phyloP scores from a whole-genome alignment of 1,284 basidiomycete species.

The Golubevia sp. region DNA sequence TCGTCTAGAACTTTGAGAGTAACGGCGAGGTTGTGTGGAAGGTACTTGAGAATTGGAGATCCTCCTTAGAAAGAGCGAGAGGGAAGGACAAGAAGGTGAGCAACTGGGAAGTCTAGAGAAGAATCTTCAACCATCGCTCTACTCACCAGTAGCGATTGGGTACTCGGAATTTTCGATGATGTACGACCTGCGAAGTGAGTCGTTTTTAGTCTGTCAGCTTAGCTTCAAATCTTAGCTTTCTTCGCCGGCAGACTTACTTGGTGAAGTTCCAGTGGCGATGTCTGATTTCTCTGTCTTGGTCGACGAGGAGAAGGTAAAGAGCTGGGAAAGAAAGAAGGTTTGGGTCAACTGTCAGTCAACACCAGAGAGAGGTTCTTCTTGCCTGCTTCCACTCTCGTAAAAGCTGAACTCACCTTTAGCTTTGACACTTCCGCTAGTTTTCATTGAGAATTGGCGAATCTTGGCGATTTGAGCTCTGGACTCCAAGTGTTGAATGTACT shows the following conservation, averaged over 20 bases:
- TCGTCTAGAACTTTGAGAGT: conserved; percentile 42
- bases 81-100: too few relatives aligned
- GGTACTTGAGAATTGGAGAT: conserved; percentile 45
- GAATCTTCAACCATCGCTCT: too few relatives aligned
- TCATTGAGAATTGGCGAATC: conserved; percentile 30
- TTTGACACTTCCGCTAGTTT: conserved; percentile 7
- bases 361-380: too few relatives aligned
- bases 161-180: conserved; percentile 47
- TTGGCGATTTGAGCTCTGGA: conserved; percentile 26
- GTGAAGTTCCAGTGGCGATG: conserved; percentile 55
- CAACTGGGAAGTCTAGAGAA: too few relatives aligned
- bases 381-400: too few relatives aligned
- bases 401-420: conserved; percentile 13
- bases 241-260: conserved; percentile 12
- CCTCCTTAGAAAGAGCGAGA: too few relatives aligned
- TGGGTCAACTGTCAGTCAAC: too few relatives aligned
- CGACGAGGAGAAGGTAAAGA: conserved; percentile 47
- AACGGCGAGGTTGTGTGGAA: conserved; percentile 46
- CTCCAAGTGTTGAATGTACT: conserved; percentile 44
- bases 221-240: background rate
- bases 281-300: conserved; percentile 52
- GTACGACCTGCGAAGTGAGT: too few relatives aligned
- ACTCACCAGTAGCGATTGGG: conserved; percentile 53
- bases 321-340: conserved; percentile 15
- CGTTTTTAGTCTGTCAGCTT: background rate